These are phyloP conservation scores for Fraxinus anomala DNA, from an alignment of 257 asterid genomes.

Conservation along the genomic window DNA sequence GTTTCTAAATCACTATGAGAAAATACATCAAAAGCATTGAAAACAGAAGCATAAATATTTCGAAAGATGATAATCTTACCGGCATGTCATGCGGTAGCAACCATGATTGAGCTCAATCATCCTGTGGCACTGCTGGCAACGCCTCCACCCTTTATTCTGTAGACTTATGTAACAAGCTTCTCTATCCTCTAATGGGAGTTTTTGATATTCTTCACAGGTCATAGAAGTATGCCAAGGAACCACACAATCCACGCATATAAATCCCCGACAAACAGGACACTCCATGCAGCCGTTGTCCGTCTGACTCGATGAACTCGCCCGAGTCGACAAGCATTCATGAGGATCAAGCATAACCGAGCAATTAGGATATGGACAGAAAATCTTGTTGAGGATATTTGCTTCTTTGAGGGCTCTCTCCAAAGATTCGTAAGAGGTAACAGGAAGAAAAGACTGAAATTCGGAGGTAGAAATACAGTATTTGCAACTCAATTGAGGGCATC, in stretches of 20 bases:
- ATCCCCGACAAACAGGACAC: slow-evolving; percentile 76
- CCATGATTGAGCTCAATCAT: slow-evolving; percentile 74
- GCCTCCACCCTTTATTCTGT: slow-evolving; percentile 63
- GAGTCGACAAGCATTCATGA: slow-evolving; percentile 53
- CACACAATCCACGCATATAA: slow-evolving; percentile 72
- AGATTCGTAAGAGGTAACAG: slow-evolving; percentile 63
- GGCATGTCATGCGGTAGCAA: slow-evolving; percentile 78
- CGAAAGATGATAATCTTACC: slow-evolving; percentile 45
- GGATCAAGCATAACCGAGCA: slow-evolving; percentile 79
- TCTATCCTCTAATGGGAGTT: slow-evolving; percentile 65
- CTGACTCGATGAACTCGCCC: slow-evolving; percentile 58
- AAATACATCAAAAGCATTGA: background rate
- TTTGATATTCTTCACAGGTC: slow-evolving; percentile 78
- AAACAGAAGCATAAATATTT: background rate
- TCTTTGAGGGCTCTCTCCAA: slow-evolving; percentile 64
- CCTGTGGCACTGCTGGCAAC: slow-evolving; percentile 69
- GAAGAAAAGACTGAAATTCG: slow-evolving; percentile 70
- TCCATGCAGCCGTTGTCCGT: slow-evolving; percentile 61
- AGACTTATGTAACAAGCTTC: slow-evolving; percentile 49
- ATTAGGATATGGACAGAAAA: slow-evolving; percentile 67
- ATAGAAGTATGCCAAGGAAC: slow-evolving; percentile 89
- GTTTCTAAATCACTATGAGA: background rate
- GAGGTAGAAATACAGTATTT: slow-evolving; percentile 60
- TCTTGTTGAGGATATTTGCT: slow-evolving; percentile 44
- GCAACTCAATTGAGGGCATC: slow-evolving; percentile 82